Base-by-base conservation (phyloP, 495 filamentous ascomycete species). In the Penicillium atrosanguineum region DNA sequence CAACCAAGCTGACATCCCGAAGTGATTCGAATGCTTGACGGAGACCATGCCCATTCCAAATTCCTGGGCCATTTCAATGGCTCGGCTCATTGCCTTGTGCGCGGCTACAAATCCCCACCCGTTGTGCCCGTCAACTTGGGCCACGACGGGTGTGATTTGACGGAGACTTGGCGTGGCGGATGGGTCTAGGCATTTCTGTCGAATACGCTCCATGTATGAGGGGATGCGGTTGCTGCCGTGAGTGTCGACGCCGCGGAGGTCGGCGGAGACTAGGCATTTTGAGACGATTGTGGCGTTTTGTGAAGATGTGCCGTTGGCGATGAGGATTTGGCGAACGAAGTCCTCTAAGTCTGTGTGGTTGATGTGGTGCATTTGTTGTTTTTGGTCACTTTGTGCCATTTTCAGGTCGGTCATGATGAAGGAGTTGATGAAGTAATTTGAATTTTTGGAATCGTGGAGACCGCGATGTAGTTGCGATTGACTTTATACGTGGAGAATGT, bases 1-100 rank as follows among this genome's bases (percentile, higher is more conserved):
- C 7, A 91, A 51, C 87, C 87, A 90, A 0, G 87, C 87, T 0
- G 79, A 80, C 87, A 90, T 91, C 49, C 88, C 88, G 58, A 89
- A 90, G 67, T 92, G 88, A 64, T 92, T 92, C 51, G 80, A 85
- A 68, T 85, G 84, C 65, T 85, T 87, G 59, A 90, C 76, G 43
- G 77, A 79, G 6, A 83, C 87, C 77, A 92, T 79, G 11, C 87
- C 88, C 52, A 92, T 85, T 18, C 88, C 88, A 55, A 78, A 85
- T 15, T 72, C 75, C 34, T 71, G 63, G 0, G 88, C 87, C 79
- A 87, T 86, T 12, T 73, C 67, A 56, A 87, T 83, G 12, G 87
- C 88, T 0, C 69, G 67, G 12, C 53, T 55, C 83, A 92, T 90
- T 18, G 77, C 87, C 28, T 70, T 57, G 53, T 83, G 75, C 9